These are phyloP conservation scores for Didymosphaeria variabile DNA, from an alignment of 2,329 filamentous ascomycete genomes.

Conservation along the genomic window DNA sequence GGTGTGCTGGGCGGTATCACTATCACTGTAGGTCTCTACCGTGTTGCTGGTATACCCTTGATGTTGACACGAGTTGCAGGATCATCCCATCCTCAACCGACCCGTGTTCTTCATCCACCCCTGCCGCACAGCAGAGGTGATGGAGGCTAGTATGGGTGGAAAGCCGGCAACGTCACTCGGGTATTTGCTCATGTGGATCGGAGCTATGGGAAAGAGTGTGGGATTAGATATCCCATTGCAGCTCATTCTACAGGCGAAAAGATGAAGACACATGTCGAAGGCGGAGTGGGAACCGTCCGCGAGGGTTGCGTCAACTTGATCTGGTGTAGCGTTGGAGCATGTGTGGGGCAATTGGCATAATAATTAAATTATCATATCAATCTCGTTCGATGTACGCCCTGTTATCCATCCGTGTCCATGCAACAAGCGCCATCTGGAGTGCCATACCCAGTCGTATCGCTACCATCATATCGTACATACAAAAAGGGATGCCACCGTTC, in stretches of 20 bases:
- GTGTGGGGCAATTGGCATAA: not conserved
- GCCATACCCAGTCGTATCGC: not conserved
- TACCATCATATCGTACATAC: not conserved
- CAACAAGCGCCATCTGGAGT: not conserved
- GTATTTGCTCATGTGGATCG: constrained; percentile 90
- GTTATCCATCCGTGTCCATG: not conserved
- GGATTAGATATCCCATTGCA: constrained; percentile 79
- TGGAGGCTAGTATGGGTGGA: constrained; percentile 62
- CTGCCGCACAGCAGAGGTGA: constrained; percentile 84
- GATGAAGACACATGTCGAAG: not conserved
- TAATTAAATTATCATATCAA: not conserved
- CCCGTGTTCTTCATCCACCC: constrained; percentile 93
- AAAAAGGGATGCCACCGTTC: not conserved
- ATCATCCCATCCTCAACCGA: constrained; percentile 81
- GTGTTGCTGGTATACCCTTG: not conserved
- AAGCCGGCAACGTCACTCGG: constrained; percentile 58
- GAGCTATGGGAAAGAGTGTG: constrained; percentile 82
- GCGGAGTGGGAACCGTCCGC: not conserved
- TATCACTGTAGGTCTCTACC: constrained; percentile 39
- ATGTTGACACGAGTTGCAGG: constrained; percentile 55
- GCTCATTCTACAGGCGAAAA: constrained; percentile 51
- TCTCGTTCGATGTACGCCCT: not conserved
- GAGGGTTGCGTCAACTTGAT: not conserved
- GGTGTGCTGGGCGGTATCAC: constrained; percentile 53
- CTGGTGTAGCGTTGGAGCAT: not conserved